These are phyloP conservation scores for Pythium grandisporangium DNA, from an alignment of 352 stramenopile genomes.

Conservation along the genomic window DNA sequence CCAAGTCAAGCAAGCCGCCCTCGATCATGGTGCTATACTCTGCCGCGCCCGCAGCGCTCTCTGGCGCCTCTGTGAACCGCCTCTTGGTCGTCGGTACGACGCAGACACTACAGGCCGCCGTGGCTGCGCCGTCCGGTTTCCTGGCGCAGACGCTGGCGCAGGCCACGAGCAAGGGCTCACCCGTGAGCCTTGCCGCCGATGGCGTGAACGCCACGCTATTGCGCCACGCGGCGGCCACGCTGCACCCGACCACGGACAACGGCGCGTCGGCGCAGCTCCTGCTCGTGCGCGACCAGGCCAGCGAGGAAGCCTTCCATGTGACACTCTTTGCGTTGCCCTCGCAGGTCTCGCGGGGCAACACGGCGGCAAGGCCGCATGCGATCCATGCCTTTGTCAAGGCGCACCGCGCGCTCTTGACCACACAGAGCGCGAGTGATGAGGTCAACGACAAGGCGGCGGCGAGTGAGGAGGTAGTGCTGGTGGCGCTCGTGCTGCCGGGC, in stretches of 20 bases:
- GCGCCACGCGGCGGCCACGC: slow-evolving; percentile 29
- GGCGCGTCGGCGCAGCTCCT: slow-evolving; percentile 36
- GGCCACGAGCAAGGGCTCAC: slow-evolving; percentile 7
- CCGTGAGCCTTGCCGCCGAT: slow-evolving; percentile 20
- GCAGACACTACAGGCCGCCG: slow-evolving; percentile 24
- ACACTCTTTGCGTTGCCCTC: slow-evolving; percentile 52
- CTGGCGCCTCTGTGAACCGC: slow-evolving; percentile 28
- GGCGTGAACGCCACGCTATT: slow-evolving; percentile 32
- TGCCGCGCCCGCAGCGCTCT: too few relatives aligned
- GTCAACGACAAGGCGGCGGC: slow-evolving; percentile 1
- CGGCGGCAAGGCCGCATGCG: slow-evolving; percentile 56
- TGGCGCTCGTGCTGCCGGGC: slow-evolving; percentile 43
- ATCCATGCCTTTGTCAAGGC: slow-evolving; percentile 57
- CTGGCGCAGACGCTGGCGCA: slow-evolving; percentile 25
- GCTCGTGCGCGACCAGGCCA: slow-evolving; percentile 18
- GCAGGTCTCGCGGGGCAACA: slow-evolving; percentile 61
- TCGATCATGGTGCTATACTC: too few relatives aligned
- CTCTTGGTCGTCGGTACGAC: slow-evolving; percentile 39
- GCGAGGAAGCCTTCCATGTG: slow-evolving; percentile 21
- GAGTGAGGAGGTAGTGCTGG: slow-evolving; percentile 28
- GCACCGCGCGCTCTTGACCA: slow-evolving; percentile 22
- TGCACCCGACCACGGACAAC: slow-evolving; percentile 30
- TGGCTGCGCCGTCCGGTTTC: slow-evolving; percentile 16
- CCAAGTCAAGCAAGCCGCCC: too few relatives aligned
- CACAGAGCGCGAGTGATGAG: slow-evolving; percentile 9